These are phyloP conservation scores for Tylopilus balloui DNA, from an alignment of 768 basidiomycete species.

Conservation along the genomic window DNA sequence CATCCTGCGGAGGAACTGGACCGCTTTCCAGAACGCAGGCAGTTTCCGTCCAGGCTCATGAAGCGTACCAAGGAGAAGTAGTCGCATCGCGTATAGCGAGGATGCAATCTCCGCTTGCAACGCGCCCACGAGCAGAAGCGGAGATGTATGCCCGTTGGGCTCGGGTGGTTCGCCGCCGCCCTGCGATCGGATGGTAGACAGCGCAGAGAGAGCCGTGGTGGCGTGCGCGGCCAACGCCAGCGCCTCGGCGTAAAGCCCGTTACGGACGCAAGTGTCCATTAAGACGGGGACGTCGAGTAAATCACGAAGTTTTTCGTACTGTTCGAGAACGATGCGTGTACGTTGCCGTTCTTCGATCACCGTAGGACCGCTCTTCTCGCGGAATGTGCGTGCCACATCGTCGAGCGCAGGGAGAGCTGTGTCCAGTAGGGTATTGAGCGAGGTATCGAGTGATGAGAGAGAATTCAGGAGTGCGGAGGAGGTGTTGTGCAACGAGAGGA, in stretches of 20 bases:
- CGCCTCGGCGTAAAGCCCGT: constrained; percentile 90
- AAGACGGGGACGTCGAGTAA: constrained; percentile 86
- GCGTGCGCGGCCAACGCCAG: constrained; percentile 80
- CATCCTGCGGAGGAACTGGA: constrained; percentile 84
- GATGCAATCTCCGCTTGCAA: constrained; percentile 64
- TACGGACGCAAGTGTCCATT: constrained; percentile 89
- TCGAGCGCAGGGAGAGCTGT: constrained; percentile 75
- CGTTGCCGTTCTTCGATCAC: constrained; percentile 73
- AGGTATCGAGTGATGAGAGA: constrained; percentile 67
- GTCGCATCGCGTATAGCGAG: constrained; percentile 62
- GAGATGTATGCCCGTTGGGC: constrained; percentile 36
- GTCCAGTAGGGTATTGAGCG: constrained; percentile 64
- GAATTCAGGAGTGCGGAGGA: constrained; percentile 71
- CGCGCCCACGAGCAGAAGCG: constrained; percentile 37
- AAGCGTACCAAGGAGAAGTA: constrained; percentile 71
- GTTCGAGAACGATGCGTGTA: constrained; percentile 83
- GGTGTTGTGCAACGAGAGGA: constrained; percentile 80
- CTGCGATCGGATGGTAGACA: constrained; percentile 35
- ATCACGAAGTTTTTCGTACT: constrained; percentile 90
- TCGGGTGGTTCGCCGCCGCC: constrained; percentile 33
- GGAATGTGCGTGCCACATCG: constrained; percentile 64
- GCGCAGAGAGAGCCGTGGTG: constrained; percentile 40
- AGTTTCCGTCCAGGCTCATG: constrained; percentile 81
- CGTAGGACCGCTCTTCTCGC: constrained; percentile 57
- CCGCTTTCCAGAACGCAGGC: constrained; percentile 85